Evolutionary conservation across 495 filamentous ascomycete species (phyloP).

Genomic region (Daldinia childiae): DNA sequence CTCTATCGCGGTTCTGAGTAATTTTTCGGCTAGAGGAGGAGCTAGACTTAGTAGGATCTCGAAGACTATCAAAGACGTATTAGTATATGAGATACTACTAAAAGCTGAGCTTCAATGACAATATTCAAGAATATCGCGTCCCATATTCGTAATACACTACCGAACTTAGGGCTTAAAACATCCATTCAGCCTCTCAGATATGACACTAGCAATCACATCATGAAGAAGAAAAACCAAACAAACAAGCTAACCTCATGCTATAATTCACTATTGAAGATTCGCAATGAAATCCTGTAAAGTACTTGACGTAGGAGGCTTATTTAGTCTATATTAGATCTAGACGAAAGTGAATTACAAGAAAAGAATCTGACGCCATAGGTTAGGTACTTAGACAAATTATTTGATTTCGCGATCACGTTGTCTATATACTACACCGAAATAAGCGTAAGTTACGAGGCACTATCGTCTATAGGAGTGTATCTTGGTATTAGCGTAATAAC

Average conservation of each 20-base stretch:
- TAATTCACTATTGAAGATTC: not conserved
- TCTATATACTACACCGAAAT: too few relatives aligned
- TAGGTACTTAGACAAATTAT: too few relatives aligned
- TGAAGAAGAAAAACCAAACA: not conserved
- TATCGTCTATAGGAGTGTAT: too few relatives aligned
- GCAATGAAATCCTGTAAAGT: not conserved
- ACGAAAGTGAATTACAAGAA: not conserved
- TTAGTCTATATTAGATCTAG: not conserved
- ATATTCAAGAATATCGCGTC: not conserved
- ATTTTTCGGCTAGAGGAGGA: not conserved
- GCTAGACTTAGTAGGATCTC: not conserved
- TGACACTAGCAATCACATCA: slow-evolving; percentile 3
- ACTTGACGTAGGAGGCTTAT: slow-evolving; percentile 3
- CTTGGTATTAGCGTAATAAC: too few relatives aligned
- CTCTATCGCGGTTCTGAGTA: not conserved
- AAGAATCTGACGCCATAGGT: not conserved
- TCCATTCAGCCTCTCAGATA: not conserved
- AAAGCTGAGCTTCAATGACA: not conserved
- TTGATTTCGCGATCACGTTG: not conserved
- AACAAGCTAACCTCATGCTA: not conserved
- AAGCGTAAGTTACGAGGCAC: too few relatives aligned
- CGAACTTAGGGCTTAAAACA: not conserved
- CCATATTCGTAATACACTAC: not conserved
- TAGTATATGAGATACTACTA: not conserved
- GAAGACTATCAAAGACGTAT: not conserved